Percentiles rank a stretch among this genome's conserved stretches.
phyloP scores from a whole-genome alignment of 495 filamentous ascomycete species.

The Talaromyces trachyspermus region DNA sequence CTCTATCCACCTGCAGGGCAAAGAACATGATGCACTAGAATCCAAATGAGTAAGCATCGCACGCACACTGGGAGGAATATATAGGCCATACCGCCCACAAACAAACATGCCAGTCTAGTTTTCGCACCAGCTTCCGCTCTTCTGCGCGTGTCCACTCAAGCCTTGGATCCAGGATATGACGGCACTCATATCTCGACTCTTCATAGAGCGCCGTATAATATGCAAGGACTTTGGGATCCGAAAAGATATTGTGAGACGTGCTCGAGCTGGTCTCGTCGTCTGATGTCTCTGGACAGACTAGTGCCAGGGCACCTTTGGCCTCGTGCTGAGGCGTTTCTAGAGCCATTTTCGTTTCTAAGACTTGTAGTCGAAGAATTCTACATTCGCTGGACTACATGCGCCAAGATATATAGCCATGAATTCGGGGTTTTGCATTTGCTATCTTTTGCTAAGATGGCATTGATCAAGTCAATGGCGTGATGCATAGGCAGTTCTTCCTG shows the following conservation, averaged over 20 bases:
- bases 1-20: conserved; percentile 42
- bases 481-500: no score
- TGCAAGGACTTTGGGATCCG: conserved; percentile 35
- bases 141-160: conserved; percentile 39
- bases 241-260: conserved; percentile 26
- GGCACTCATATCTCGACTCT: conserved; percentile 42
- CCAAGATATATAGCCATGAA: no score
- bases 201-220: conserved; percentile 41
- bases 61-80: not conserved
- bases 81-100: not conserved
- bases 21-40: conserved; percentile 38
- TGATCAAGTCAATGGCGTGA: no score
- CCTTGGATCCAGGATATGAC: conserved; percentile 44
- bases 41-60: not conserved
- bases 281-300: not conserved
- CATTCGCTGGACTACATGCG: no score
- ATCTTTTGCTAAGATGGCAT: no score
- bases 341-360: no score
- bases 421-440: no score
- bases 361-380: no score
- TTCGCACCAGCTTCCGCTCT: conserved; percentile 40
- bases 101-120: conserved; percentile 15
- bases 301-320: no score
- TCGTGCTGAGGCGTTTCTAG: no score
- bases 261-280: not conserved